These are phyloP conservation scores for Penicillium nucicola DNA, from an alignment of 495 filamentous ascomycete genomes.

Conservation along the genomic window DNA sequence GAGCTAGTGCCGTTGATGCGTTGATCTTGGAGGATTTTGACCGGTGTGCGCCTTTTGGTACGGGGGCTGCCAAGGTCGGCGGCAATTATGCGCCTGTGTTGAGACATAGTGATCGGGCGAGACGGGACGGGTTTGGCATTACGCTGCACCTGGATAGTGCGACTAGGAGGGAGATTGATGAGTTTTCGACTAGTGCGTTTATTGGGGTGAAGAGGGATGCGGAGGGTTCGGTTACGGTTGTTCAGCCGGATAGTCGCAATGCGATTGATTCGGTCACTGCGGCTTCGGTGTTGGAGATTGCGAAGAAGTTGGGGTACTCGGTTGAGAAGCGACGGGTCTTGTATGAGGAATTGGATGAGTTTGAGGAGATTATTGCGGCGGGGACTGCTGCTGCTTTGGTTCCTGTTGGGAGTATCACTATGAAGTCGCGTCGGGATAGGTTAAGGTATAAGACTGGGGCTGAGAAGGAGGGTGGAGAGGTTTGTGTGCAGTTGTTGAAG, in stretches of 20 bases:
- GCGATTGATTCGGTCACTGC: constrained; percentile 83
- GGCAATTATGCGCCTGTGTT: constrained; percentile 70
- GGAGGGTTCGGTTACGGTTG: constrained; percentile 57
- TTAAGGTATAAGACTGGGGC: constrained; percentile 61
- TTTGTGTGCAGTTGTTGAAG: constrained; percentile 65
- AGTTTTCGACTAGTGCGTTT: constrained; percentile 87
- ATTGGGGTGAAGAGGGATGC: constrained; percentile 62
- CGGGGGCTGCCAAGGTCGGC: constrained; percentile 53
- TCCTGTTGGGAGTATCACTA: constrained; percentile 83
- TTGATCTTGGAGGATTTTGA: constrained; percentile 70
- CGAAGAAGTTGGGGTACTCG: constrained; percentile 59
- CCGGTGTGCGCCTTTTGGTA: constrained; percentile 52
- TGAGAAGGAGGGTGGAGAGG: constrained; percentile 69
- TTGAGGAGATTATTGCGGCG: constrained; percentile 85
- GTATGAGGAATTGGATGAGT: constrained; percentile 72
- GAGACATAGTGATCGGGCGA: constrained; percentile 72
- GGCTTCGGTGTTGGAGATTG: constrained; percentile 67
- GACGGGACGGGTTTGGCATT: constrained; percentile 72
- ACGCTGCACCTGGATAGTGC: constrained; percentile 84
- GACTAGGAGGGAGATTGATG: constrained; percentile 75
- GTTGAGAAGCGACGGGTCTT: constrained; percentile 54
- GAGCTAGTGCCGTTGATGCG: constrained; percentile 73
- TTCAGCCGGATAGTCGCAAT: constrained; percentile 75
- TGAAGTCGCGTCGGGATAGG: constrained; percentile 61
- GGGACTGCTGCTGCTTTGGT: constrained; percentile 92